These are phyloP conservation scores for Myriosclerotinia curreyana DNA, from an alignment of 2,329 filamentous ascomycete species.

Conservation along the genomic window DNA sequence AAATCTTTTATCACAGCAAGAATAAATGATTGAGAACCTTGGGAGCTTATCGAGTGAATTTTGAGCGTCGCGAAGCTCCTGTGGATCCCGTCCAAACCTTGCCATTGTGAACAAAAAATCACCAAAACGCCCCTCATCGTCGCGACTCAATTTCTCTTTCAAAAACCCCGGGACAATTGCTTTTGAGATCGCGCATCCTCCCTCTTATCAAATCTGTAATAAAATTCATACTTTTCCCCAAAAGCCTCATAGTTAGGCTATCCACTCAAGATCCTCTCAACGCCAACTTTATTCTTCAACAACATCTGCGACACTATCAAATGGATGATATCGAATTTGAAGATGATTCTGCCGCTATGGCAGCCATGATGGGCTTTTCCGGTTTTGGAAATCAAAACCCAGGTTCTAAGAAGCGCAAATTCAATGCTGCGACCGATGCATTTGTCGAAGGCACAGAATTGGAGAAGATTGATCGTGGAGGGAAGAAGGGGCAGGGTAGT, in stretches of 20 bases:
- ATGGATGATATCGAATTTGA: conserved; percentile 13
- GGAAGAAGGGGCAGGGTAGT: conserved; percentile 38
- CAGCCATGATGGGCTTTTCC: conserved; percentile 69
- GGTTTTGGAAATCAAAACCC: conserved; percentile 59
- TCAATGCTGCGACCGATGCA: conserved; percentile 55
- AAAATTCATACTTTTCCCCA: neutral
- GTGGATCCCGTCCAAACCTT: conserved; percentile 7
- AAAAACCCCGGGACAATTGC: neutral
- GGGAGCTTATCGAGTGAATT: conserved; percentile 5
- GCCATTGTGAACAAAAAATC: conserved; percentile 4
- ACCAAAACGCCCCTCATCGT: conserved; percentile 1
- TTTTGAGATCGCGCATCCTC: neutral
- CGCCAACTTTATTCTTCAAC: neutral
- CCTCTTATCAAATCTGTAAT: neutral
- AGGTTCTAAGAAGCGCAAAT: conserved; percentile 63
- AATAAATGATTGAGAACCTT: neutral
- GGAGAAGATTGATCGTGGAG: conserved; percentile 36
- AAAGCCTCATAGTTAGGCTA: too few species aligned
- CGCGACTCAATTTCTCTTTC: neutral
- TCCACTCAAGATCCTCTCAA: neutral
- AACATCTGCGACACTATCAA: neutral
- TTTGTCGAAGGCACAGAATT: conserved; percentile 43
- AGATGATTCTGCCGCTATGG: conserved; percentile 35
- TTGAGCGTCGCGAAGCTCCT: neutral
- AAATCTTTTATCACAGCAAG: too few species aligned